Conservation (phyloP, 495 filamentous ascomycete genomes). For the Recurvomyces mirabilis region DNA sequence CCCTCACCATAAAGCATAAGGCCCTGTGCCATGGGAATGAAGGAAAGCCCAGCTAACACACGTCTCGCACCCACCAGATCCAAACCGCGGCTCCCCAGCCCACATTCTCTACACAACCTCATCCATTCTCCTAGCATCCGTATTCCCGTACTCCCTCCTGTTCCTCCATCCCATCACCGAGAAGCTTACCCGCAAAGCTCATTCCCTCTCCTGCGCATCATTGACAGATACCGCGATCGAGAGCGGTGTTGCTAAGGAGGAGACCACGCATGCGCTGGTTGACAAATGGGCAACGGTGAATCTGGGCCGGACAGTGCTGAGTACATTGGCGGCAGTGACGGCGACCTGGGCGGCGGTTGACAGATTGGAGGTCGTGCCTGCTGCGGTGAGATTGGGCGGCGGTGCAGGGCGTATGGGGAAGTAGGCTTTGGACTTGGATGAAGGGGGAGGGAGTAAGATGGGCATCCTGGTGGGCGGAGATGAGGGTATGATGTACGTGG, state of each 20-base stretch:
- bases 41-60: too few species aligned
- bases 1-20: too few species aligned
- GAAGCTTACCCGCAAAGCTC: constrained; percentile 18
- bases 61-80: not conserved
- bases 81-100: constrained; percentile 7
- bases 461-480: too few species aligned
- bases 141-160: constrained; percentile 41
- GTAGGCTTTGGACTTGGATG: too few species aligned
- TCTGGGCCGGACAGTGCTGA: constrained; percentile 32
- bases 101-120: constrained; percentile 35
- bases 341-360: constrained; percentile 24
- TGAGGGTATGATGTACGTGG: too few species aligned
- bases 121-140: constrained; percentile 31
- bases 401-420: constrained; percentile 24
- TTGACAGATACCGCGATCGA: constrained; percentile 28
- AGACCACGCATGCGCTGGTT: constrained; percentile 38
- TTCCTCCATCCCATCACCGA: constrained; percentile 33
- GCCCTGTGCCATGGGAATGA: too few species aligned
- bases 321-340: constrained; percentile 14
- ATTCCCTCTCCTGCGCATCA: constrained; percentile 20
- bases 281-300: constrained; percentile 47
- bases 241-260: constrained; percentile 26
- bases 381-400: constrained; percentile 7
- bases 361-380: constrained; percentile 18
- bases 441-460: too few species aligned